A percentile compares a stretch with the other conserved stretches of the same genome.
Evolutionary conservation across 2,329 filamentous ascomycete species (phyloP).

Genomic region (Dothideomycetes sp.): DNA sequence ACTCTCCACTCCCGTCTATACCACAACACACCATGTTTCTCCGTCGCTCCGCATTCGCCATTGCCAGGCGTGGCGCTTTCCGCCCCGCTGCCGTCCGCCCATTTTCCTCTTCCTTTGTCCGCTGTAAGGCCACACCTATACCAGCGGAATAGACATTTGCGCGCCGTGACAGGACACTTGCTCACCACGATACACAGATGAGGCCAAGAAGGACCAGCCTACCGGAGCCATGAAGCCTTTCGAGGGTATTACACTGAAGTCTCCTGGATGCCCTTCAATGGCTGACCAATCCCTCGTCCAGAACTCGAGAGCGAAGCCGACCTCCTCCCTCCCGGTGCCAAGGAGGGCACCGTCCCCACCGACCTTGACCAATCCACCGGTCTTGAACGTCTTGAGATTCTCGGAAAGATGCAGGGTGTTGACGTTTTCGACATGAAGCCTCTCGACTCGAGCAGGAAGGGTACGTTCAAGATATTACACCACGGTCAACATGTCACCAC

Average conservation of each 20-base stretch:
- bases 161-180: conserved; percentile 10
- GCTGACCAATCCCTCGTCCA: conserved; percentile 31
- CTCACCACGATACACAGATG: conserved; percentile 17
- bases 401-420: conserved; percentile 98
- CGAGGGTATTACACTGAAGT: conserved; percentile 22
- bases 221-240: conserved; percentile 33
- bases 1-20: conserved; percentile 1
- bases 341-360: conserved; percentile 74
- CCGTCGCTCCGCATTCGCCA: conserved; percentile 38
- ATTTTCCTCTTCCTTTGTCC: conserved; percentile 35
- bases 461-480: conserved; percentile 36
- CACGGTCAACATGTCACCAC: no score
- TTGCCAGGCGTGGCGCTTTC: conserved; percentile 33
- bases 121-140: conserved; percentile 27
- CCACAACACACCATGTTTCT: conserved; percentile 30
- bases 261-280: conserved; percentile 10
- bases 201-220: conserved; percentile 21
- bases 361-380: conserved; percentile 93
- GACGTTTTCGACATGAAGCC: conserved; percentile 98
- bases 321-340: conserved; percentile 72
- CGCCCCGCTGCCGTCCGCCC: conserved; percentile 30
- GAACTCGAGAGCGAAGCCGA: conserved; percentile 77
- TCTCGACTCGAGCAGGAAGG: conserved; percentile 78
- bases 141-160: background rate
- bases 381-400: conserved; percentile 95